A percentile compares a stretch with the other conserved stretches of the same genome.
Conservation (phyloP, 2,329 filamentous ascomycete species). For the Periglandula ipomoeae region DNA sequence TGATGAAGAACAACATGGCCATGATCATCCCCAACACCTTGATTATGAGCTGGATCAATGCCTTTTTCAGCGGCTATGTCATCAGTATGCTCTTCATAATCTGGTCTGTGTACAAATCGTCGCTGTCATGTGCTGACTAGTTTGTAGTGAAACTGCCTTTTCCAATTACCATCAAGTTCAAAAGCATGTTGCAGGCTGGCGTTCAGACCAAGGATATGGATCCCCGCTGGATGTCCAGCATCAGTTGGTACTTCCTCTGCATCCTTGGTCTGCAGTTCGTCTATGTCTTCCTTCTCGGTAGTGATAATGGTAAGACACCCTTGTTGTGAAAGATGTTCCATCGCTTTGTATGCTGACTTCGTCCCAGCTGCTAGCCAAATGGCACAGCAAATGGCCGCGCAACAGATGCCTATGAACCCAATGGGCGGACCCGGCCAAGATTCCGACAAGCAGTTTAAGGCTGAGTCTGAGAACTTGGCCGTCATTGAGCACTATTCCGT, state of each 20-base stretch:
- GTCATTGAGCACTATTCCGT: constrained; percentile 92
- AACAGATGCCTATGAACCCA: constrained; percentile 34
- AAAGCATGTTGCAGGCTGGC: constrained; percentile 97
- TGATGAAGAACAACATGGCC: constrained; percentile 99
- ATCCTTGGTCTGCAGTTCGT: constrained; percentile 94
- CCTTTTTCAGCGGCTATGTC: constrained; percentile 96
- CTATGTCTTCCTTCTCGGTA: constrained; percentile 93
- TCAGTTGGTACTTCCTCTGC: constrained; percentile 98
- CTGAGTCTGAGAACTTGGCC: constrained; percentile 89
- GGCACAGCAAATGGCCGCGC: constrained; percentile 75
- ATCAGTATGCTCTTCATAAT: constrained; percentile 56
- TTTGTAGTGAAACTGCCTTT: constrained; percentile 86
- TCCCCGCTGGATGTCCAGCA: constrained; percentile 94
- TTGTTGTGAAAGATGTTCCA: not conserved
- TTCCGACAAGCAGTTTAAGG: constrained; percentile 88
- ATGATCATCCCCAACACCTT: constrained; percentile 99
- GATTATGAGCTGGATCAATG: constrained; percentile 99
- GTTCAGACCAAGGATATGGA: constrained; percentile 95
- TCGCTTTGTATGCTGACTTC: constrained; percentile 10
- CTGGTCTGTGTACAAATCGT: not conserved
- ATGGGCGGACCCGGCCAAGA: constrained; percentile 91
- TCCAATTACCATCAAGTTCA: constrained; percentile 96
- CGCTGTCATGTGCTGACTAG: constrained; percentile 12
- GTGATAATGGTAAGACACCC: constrained; percentile 77
- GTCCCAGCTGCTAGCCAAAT: constrained; percentile 76